Evolutionary conservation across 306 rosid genomes (phyloP), one percentile per base, ranked within the genome.

Genomic region (Dalbergia cultrata): DNA sequence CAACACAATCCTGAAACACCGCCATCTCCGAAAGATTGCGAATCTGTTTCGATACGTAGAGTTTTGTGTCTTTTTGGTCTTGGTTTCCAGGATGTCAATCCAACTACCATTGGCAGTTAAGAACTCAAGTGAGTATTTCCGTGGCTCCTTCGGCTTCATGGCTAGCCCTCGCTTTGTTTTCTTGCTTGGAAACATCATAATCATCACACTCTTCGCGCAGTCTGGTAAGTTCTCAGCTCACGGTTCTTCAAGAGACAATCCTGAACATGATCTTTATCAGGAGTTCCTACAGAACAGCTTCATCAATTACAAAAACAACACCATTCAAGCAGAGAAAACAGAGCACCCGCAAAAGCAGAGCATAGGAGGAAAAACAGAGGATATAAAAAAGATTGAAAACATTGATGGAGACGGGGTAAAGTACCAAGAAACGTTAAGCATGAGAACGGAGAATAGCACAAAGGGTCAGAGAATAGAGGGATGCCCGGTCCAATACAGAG

Each of bases 141-240:
- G 77, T 0, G 84, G 74, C 47, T 67, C 88, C 31, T 83, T 89
- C 0, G 76, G 70, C 56, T 45, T 82, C 80, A 19, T 88, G 68
- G 75, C 80, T 3, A 90, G 90, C 18, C 95, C 95, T 50, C 85
- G 78, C 52, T 83, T 90, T 56, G 94, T 91, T 76, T 95, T 95
- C 44, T 61, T 95, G 0, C 6, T 93, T 8, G 99, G 99, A 33
- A 95, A 95, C 81, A 41, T 76, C 19, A 95, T 95, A 0, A 82
- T 95, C 78, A 84, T 95, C 85, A 77, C 86, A 2, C 88, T 95
- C 9, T 81, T 93, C 6, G 97, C 85, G 2, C 89, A 88, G 69
- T 89, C 97, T 0, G 94, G 95, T 7, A 80, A 78, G 8, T 92
- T 90, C 72, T 84, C 91, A 14, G 70, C 72, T 37, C 65, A 60